Evolutionary conservation across 306 rosid genomes (phyloP).

Genomic region (Dalbergia oliveri): DNA sequence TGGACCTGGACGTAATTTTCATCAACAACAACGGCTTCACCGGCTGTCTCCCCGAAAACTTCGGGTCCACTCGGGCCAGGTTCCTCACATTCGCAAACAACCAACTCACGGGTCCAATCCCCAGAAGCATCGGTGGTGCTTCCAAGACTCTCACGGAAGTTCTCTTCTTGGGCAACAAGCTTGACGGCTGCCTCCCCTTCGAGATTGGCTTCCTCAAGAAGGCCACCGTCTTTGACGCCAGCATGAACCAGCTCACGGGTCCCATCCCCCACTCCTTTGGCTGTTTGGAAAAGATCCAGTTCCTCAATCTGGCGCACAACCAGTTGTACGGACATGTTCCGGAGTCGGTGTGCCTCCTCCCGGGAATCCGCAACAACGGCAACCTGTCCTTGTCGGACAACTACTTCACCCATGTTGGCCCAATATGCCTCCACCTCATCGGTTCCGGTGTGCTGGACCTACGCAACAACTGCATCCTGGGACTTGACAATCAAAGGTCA

Average conservation of each 20-base stretch:
- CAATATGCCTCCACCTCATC: conserved; percentile 55
- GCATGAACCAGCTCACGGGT: conserved; percentile 55
- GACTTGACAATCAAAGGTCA: conserved; percentile 57
- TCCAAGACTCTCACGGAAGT: conserved; percentile 58
- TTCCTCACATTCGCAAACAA: conserved; percentile 79
- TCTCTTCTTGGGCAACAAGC: conserved; percentile 61
- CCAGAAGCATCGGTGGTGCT: conserved; percentile 59
- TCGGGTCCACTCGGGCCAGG: conserved; percentile 61
- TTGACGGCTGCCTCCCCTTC: conserved; percentile 66
- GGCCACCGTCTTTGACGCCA: conserved; percentile 62
- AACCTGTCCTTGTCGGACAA: conserved; percentile 51
- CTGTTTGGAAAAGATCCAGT: conserved; percentile 54
- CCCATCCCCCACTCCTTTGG: conserved; percentile 73
- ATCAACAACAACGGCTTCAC: conserved; percentile 64
- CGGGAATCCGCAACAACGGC: conserved; percentile 2
- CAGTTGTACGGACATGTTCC: conserved; percentile 60
- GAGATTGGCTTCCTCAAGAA: conserved; percentile 62
- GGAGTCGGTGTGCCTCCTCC: conserved; percentile 62
- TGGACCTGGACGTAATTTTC: conserved; percentile 62
- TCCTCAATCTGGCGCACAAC: conserved; percentile 56
- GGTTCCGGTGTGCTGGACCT: conserved; percentile 39
- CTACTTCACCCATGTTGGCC: conserved; percentile 67
- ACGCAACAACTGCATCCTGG: conserved; percentile 58
- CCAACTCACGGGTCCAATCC: conserved; percentile 64
- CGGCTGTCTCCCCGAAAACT: conserved; percentile 48